Percentiles rank a stretch among this genome's conserved stretches.
phyloP scores from a whole-genome alignment of 2,329 filamentous ascomycete genomes.

The Epichloe sp. region DNA sequence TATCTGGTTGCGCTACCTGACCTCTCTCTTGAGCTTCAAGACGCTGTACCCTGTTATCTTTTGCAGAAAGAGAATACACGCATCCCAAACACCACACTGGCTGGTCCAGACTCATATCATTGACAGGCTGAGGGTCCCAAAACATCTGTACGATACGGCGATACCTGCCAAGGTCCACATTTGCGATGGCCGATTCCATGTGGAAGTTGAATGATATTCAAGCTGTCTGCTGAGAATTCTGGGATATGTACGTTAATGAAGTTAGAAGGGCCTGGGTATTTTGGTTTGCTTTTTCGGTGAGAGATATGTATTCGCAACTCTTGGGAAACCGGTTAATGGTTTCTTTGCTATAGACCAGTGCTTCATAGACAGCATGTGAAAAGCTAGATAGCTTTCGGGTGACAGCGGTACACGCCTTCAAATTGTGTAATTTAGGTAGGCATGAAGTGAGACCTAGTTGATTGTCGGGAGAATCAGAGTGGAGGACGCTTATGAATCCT shows the following conservation, averaged over 20 bases:
- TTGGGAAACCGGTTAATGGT: not conserved
- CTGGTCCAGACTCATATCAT: constrained; percentile 53
- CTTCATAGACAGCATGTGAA: not conserved
- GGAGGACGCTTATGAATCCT: too few species aligned
- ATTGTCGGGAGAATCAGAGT: too few species aligned
- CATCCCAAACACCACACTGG: constrained; percentile 73
- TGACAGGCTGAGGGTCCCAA: constrained; percentile 80
- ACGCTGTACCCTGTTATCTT: not conserved
- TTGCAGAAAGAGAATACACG: constrained; percentile 31
- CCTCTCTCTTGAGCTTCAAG: not conserved
- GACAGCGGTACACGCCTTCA: too few species aligned
- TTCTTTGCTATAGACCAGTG: not conserved
- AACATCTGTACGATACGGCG: constrained; percentile 81
- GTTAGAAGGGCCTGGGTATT: not conserved
- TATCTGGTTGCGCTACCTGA: not conserved
- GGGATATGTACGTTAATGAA: not conserved
- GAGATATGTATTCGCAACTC: not conserved
- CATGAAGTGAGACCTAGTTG: not conserved
- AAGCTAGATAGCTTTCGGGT: not conserved
- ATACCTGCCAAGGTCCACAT: constrained; percentile 59
- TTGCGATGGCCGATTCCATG: constrained; percentile 30
- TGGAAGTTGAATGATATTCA: not conserved
- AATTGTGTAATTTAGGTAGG: not conserved
- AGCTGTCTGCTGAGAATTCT: not conserved
- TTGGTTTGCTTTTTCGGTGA: not conserved